phyloP scores from a whole-genome alignment of 495 filamentous ascomycete genomes.

The Terfezia boudieri region DNA sequence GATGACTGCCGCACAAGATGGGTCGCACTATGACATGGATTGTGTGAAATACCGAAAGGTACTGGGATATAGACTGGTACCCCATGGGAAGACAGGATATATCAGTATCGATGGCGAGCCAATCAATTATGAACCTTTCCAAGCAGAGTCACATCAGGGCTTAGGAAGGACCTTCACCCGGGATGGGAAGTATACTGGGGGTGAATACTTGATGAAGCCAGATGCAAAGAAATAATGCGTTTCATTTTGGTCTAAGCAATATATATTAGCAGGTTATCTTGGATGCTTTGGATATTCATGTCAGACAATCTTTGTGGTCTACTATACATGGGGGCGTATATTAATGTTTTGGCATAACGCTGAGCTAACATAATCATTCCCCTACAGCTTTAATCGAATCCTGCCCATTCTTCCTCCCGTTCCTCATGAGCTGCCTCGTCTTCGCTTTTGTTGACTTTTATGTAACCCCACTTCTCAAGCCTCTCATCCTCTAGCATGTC shows the following conservation, averaged over 20 bases:
- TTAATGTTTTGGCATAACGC: too few species aligned
- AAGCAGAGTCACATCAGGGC: constrained; percentile 69
- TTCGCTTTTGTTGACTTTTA: constrained; percentile 22
- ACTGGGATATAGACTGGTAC: constrained; percentile 58
- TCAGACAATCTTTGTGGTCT: too few species aligned
- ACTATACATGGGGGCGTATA: too few species aligned
- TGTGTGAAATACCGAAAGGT: constrained; percentile 66
- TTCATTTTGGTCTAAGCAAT: too few species aligned
- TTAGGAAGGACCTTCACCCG: constrained; percentile 68
- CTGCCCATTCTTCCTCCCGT: constrained; percentile 22
- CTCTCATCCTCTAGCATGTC: constrained; percentile 58
- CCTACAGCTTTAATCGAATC: constrained; percentile 10
- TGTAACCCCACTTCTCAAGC: constrained; percentile 25
- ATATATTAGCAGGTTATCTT: too few species aligned
- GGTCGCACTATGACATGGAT: constrained; percentile 53
- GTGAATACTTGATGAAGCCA: too few species aligned
- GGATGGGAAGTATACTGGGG: constrained; percentile 31
- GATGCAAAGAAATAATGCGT: too few species aligned
- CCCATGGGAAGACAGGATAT: constrained; percentile 48
- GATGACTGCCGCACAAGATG: constrained; percentile 45
- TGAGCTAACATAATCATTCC: too few species aligned
- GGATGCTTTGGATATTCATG: too few species aligned
- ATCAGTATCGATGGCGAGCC: constrained; percentile 89
- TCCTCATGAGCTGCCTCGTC: constrained; percentile 28
- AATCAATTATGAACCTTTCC: constrained; percentile 66